A percentile compares a stretch with the other conserved stretches of the same genome.
Evolutionary conservation across 805 yeast genomes (phyloP).

Genomic region (Nakazawaea ishiwadae): DNA sequence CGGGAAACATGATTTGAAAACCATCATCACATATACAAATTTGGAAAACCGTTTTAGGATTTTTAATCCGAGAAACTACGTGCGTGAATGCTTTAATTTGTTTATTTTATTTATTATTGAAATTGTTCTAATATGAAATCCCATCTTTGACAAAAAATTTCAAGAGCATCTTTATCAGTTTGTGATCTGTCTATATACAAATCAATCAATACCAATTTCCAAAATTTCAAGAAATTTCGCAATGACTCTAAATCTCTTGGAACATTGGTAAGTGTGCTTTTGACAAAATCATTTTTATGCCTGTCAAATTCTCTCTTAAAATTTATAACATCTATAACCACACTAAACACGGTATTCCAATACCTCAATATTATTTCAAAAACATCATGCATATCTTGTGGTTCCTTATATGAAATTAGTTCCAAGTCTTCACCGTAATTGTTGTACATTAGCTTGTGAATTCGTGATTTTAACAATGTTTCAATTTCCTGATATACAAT

Average conservation of each 20-base stretch:
- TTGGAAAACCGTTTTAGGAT: too few species aligned
- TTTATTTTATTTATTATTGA: background rate
- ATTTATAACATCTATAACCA: constrained; percentile 30
- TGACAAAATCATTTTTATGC: constrained; percentile 21
- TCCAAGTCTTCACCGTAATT: constrained; percentile 57
- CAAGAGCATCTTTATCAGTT: constrained; percentile 28
- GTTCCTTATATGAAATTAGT: constrained; percentile 39
- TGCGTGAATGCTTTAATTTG: too few species aligned
- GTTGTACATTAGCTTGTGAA: constrained; percentile 45
- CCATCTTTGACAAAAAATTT: constrained; percentile 31
- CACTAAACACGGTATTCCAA: constrained; percentile 56
- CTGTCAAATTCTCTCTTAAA: constrained; percentile 14
- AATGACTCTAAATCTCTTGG: constrained; percentile 30
- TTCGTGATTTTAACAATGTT: constrained; percentile 35
- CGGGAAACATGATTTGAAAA: too few species aligned
- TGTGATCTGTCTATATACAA: constrained; percentile 35
- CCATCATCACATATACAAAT: too few species aligned
- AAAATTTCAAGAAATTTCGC: constrained; percentile 40
- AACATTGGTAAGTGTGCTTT: constrained; percentile 16
- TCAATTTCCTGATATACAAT: constrained; percentile 37
- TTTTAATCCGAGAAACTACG: too few species aligned
- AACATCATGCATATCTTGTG: constrained; percentile 37
- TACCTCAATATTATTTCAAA: constrained; percentile 37
- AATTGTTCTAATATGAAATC: constrained; percentile 11
- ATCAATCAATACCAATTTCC: constrained; percentile 41